Conservation (phyloP, 305 asterid genomes). For the Coffea humblotiana region DNA sequence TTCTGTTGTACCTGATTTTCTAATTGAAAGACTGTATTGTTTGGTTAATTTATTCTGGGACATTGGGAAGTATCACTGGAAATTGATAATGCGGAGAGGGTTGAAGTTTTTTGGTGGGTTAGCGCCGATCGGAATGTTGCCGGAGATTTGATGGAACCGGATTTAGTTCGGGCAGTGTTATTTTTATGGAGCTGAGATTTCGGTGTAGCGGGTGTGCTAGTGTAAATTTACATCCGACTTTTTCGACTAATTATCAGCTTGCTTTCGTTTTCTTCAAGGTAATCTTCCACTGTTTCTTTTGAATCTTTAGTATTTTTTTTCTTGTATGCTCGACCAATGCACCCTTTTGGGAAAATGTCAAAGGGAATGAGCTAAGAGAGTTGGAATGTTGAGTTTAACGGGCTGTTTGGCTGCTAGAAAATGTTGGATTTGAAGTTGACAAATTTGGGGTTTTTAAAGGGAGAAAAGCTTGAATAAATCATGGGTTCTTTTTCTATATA, state of each 20-base stretch:
- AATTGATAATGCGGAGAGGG: constrained; percentile 24
- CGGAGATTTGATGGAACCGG: constrained; percentile 32
- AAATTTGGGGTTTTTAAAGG: neutral
- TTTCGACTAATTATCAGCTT: constrained; percentile 16
- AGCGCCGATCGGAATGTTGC: constrained; percentile 22
- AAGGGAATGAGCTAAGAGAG: constrained; percentile 3
- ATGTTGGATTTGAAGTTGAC: neutral
- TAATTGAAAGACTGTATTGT: neutral
- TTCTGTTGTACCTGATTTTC: neutral
- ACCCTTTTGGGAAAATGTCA: neutral
- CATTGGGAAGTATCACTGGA: neutral
- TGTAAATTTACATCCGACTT: constrained; percentile 15
- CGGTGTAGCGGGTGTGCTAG: constrained; percentile 15
- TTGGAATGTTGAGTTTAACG: constrained; percentile 1
- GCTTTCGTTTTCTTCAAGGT: constrained; percentile 22
- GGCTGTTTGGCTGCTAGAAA: constrained; percentile 6
- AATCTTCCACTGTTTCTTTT: neutral
- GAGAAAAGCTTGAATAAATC: neutral
- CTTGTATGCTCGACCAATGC: neutral
- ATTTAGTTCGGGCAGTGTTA: constrained; percentile 12
- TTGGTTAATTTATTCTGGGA: neutral
- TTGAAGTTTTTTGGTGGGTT: constrained; percentile 7
- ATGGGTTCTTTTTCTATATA: neutral
- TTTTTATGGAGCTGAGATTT: constrained; percentile 28
- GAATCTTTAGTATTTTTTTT: neutral